These are phyloP conservation scores for Camelina sativa DNA, from an alignment of 345 rosid genomes.

Conservation along the genomic window DNA sequence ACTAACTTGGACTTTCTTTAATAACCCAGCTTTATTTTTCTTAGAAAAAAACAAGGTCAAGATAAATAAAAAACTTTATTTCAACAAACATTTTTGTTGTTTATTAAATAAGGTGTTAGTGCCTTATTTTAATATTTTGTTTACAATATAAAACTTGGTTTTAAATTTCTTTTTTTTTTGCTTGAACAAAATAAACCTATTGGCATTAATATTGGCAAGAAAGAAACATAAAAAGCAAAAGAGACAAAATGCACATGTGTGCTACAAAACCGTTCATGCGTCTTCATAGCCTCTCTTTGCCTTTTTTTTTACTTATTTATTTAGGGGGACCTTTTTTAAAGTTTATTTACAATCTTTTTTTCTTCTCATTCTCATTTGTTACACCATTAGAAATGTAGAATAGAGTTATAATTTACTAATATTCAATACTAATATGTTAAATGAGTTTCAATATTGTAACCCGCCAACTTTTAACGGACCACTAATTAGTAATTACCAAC, in stretches of 20 bases:
- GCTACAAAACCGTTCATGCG: constrained; percentile 17
- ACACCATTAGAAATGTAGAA: not conserved
- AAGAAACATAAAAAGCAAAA: constrained; percentile 31
- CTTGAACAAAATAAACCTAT: not conserved
- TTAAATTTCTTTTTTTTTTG: not conserved
- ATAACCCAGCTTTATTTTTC: not conserved
- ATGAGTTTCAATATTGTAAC: not conserved
- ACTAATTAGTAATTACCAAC: not conserved
- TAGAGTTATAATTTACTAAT: not conserved
- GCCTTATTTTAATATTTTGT: constrained; percentile 1
- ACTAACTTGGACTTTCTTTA: constrained; percentile 39
- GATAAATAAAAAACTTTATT: not conserved
- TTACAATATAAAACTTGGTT: not conserved
- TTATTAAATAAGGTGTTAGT: constrained; percentile 1
- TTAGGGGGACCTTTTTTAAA: not conserved
- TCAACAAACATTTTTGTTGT: constrained; percentile 28
- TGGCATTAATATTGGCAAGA: constrained; percentile 1
- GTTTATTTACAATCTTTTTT: not conserved
- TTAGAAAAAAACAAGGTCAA: not conserved
- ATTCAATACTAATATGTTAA: not conserved
- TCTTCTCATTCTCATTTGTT: not conserved
- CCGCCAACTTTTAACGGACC: not conserved
- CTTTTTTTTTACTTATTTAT: not conserved
- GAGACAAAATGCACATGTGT: constrained; percentile 42
- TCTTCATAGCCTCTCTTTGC: constrained; percentile 24